Conservation (phyloP, 306 rosid species). For the Pyrus pyrifolia region DNA sequence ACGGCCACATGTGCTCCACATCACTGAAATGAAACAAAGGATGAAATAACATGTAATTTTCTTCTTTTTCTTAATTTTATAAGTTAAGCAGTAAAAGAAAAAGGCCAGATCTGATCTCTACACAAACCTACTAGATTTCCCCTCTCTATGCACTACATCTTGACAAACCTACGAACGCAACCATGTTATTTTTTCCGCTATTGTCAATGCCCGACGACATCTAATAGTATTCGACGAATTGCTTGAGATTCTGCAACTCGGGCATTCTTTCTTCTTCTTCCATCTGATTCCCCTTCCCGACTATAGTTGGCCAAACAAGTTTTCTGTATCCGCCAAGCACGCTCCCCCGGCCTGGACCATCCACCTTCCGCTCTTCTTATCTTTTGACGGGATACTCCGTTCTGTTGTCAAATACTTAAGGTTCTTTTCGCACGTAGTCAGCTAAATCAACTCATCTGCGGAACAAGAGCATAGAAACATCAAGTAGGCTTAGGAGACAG, state of each 20-base stretch:
- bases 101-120: not conserved
- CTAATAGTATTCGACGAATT: not conserved
- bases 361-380: slow-evolving; percentile 9
- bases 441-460: slow-evolving; percentile 37
- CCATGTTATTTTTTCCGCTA: not conserved
- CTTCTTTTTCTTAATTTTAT: not conserved
- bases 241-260: not conserved
- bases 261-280: not conserved
- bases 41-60: not conserved
- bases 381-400: not conserved
- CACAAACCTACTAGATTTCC: not conserved
- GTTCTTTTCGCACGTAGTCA: slow-evolving; percentile 23
- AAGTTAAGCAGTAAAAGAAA: not conserved
- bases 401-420: not conserved
- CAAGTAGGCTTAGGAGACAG: not conserved
- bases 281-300: not conserved
- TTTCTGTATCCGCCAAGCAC: not conserved
- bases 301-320: not conserved
- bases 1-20: no score
- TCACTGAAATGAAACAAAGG: not conserved
- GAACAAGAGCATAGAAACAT: not conserved
- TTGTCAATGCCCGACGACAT: not conserved
- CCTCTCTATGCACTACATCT: not conserved
- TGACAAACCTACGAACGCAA: not conserved
- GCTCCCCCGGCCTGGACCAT: slow-evolving; percentile 11